A percentile compares a stretch with the other conserved stretches of the same genome.
phyloP scores from a whole-genome alignment of 768 basidiomycete genomes.

The Rossbeevera mucosa region DNA sequence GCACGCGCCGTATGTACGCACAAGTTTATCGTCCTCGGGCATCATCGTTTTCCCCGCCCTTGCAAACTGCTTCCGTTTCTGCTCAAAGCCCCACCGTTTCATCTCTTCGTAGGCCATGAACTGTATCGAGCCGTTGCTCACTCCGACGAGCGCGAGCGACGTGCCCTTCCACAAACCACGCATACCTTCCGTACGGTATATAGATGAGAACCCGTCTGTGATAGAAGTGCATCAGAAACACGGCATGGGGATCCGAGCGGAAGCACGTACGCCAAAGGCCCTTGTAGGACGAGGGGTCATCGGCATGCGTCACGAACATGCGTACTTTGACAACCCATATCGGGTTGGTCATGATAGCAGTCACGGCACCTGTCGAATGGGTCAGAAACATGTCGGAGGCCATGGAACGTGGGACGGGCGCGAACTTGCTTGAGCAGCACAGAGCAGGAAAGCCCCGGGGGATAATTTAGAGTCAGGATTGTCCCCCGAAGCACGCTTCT shows the following conservation, averaged over 20 bases:
- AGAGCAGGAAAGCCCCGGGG: conserved; percentile 76
- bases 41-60: conserved; percentile 62
- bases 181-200: conserved; percentile 70
- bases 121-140: conserved; percentile 91
- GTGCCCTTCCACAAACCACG: conserved; percentile 86
- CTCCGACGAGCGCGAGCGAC: conserved; percentile 82
- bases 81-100: conserved; percentile 84
- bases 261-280: conserved; percentile 61
- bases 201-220: conserved; percentile 67
- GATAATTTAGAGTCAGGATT: conserved; percentile 66
- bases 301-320: conserved; percentile 80
- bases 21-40: conserved; percentile 78
- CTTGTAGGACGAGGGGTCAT: conserved; percentile 70
- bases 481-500: conserved; percentile 67
- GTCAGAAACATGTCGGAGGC: conserved; percentile 12
- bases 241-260: neutral
- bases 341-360: conserved; percentile 93
- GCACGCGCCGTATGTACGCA: conserved; percentile 42
- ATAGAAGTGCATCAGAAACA: neutral
- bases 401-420: conserved; percentile 26
- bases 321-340: conserved; percentile 97
- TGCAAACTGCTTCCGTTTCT: conserved; percentile 60
- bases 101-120: conserved; percentile 97
- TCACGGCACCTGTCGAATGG: conserved; percentile 68
- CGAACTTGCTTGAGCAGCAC: conserved; percentile 95